Percentiles rank a stretch among this genome's conserved stretches.
These are phyloP conservation scores for Tetraselmis chui DNA, from an alignment of 139 green algal species.

Conservation along the genomic window DNA sequence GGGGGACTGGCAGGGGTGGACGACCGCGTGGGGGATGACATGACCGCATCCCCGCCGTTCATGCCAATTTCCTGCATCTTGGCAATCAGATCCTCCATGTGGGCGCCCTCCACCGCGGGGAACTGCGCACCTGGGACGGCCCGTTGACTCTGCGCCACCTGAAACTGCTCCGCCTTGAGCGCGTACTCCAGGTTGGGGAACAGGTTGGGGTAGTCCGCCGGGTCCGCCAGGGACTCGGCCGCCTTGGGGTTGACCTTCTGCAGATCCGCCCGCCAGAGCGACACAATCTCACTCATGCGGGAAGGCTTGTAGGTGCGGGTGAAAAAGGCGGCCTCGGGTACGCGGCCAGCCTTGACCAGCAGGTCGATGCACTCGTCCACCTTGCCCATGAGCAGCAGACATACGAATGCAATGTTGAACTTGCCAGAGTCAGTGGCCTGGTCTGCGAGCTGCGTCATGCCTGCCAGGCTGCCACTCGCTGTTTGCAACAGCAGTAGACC, in stretches of 20 bases:
- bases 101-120: not conserved
- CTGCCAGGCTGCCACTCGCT: slow-evolving; percentile 28
- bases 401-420: slow-evolving; percentile 86
- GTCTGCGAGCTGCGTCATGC: slow-evolving; percentile 34
- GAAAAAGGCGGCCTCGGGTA: slow-evolving; percentile 95
- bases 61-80: not conserved
- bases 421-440: slow-evolving; percentile 45
- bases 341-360: slow-evolving; percentile 52
- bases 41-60: not conserved
- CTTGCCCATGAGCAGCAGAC: slow-evolving; percentile 74
- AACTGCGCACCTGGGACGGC: not conserved
- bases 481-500: slow-evolving; percentile 84
- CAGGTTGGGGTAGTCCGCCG: slow-evolving; percentile 90
- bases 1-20: not conserved
- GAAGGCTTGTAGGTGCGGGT: slow-evolving; percentile 83
- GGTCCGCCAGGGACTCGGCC: slow-evolving; percentile 91
- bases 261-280: slow-evolving; percentile 87
- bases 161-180: slow-evolving; percentile 51
- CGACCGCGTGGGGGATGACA: not conserved
- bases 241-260: slow-evolving; percentile 89
- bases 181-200: slow-evolving; percentile 86
- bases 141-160: slow-evolving; percentile 1
- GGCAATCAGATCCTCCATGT: slow-evolving; percentile 2
- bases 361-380: slow-evolving; percentile 76
- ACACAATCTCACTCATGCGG: slow-evolving; percentile 57